Conservation (phyloP, 192 early-diverging fungal species). For the Linderina pennispora region DNA sequence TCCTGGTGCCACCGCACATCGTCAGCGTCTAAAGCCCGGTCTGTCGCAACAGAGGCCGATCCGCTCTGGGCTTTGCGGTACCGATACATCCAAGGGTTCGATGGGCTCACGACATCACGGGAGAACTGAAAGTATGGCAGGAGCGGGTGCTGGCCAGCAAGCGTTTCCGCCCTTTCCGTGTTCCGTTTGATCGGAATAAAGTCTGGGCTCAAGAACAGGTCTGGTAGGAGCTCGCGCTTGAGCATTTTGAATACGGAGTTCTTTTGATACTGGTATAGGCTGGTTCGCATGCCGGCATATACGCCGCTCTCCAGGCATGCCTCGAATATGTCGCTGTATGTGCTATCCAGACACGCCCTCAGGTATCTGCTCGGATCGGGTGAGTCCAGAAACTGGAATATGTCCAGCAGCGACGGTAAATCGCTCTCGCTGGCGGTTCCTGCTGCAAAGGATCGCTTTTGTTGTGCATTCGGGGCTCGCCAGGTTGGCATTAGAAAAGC, state of each 20-base stretch:
- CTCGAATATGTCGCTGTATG: conserved; percentile 32
- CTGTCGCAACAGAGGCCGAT: conserved; percentile 14
- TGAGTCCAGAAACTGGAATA: conserved; percentile 36
- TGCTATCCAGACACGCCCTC: conserved; percentile 19
- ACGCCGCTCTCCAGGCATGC: conserved; percentile 11
- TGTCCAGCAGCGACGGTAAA: conserved; percentile 31
- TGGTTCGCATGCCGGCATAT: conserved; percentile 43
- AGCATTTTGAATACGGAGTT: conserved; percentile 67
- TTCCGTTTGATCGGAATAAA: conserved; percentile 24
- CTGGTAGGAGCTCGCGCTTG: conserved; percentile 57
- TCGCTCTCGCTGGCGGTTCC: too few species aligned
- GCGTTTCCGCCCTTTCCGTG: too few species aligned
- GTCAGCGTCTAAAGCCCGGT: conserved; percentile 17
- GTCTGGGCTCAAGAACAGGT: conserved; percentile 47
- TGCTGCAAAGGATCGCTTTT: too few species aligned
- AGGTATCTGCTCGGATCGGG: conserved; percentile 27
- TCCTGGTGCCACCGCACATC: conserved; percentile 39
- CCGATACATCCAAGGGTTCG: conserved; percentile 19
- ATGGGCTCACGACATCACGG: too few species aligned
- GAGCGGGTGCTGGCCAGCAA: conserved; percentile 16
- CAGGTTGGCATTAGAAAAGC: too few species aligned
- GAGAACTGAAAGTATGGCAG: conserved; percentile 38
- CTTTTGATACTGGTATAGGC: conserved; percentile 55
- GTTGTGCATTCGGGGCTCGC: too few species aligned
- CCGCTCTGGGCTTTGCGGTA: conserved; percentile 22